Conservation (phyloP, 148 eudicot genomes). For the Tetragonia tetragonoides region DNA sequence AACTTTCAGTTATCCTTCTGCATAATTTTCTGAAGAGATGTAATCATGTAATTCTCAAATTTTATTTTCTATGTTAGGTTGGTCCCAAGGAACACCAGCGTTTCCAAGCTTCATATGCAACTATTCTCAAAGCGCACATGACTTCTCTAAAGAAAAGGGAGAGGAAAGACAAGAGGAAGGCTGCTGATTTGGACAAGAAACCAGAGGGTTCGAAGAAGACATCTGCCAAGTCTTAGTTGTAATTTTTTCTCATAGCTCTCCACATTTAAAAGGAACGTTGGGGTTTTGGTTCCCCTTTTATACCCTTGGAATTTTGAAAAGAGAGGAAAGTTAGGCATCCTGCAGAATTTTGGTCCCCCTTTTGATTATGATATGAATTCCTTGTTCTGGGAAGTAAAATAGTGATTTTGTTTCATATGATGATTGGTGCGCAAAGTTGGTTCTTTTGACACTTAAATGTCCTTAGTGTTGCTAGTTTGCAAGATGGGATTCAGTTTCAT, state of each 20-base stretch:
- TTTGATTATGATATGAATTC: not conserved
- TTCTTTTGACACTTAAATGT: too few relatives aligned
- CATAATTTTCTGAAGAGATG: not conserved
- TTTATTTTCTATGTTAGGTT: constrained; percentile 40
- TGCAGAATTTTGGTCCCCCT: constrained; percentile 10
- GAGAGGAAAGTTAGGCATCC: not conserved
- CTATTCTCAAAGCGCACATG: constrained; percentile 90
- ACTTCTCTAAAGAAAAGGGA: constrained; percentile 92
- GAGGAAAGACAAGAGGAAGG: constrained; percentile 76
- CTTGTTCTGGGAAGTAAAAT: not conserved
- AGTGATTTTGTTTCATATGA: not conserved
- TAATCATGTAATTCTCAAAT: not conserved
- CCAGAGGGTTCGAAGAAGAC: constrained; percentile 38
- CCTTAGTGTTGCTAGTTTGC: too few relatives aligned
- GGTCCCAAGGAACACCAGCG: constrained; percentile 87
- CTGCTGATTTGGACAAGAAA: constrained; percentile 58
- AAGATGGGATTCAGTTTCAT: too few relatives aligned
- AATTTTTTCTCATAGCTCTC: not conserved
- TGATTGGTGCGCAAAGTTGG: not conserved
- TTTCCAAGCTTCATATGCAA: constrained; percentile 88
- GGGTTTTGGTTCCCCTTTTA: constrained; percentile 10
- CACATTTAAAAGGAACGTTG: constrained; percentile 2
- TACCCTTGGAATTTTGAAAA: constrained; percentile 10
- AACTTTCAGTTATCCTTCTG: not conserved
- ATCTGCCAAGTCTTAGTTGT: constrained; percentile 32